Percentiles rank a stretch among this genome's conserved stretches.
Conservation (phyloP, 257 asterid species). For the Forsythia viridissima region DNA sequence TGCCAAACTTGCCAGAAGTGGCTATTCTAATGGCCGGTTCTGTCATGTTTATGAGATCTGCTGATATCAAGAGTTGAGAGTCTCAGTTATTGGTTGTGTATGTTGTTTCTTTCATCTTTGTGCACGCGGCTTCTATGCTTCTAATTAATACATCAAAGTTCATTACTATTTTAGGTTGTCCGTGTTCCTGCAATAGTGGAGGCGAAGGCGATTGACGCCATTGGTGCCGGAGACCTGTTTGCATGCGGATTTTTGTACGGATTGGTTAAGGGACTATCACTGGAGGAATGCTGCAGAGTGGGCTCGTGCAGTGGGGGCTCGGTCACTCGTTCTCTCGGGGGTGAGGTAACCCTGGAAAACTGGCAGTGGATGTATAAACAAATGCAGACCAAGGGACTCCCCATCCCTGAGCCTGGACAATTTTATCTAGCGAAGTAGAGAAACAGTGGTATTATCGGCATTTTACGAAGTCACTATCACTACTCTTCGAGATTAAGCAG, state of each 20-base stretch:
- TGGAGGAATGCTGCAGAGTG: constrained; percentile 82
- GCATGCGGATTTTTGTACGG: constrained; percentile 95
- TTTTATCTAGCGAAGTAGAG: constrained; percentile 6
- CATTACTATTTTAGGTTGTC: constrained; percentile 49
- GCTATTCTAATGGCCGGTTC: not conserved
- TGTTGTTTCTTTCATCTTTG: too few relatives aligned
- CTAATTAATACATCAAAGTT: not conserved
- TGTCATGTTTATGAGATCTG: not conserved
- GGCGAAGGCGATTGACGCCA: constrained; percentile 77
- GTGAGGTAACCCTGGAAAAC: constrained; percentile 81
- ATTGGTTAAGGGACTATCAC: constrained; percentile 67
- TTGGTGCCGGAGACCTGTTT: constrained; percentile 97
- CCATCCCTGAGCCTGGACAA: constrained; percentile 35
- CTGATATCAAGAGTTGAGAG: not conserved
- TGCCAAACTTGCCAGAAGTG: not conserved
- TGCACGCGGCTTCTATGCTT: not conserved
- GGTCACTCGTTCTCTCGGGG: constrained; percentile 83
- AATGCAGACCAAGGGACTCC: constrained; percentile 66
- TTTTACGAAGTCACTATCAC: not conserved
- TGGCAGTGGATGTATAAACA: constrained; percentile 98
- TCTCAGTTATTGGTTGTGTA: too few relatives aligned
- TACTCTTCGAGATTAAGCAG: not conserved
- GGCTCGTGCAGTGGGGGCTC: constrained; percentile 98
- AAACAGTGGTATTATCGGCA: not conserved
- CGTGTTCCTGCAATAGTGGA: constrained; percentile 81